Base-by-base conservation (phyloP, 306 rosid species). In the Pyrus pyrifolia region DNA sequence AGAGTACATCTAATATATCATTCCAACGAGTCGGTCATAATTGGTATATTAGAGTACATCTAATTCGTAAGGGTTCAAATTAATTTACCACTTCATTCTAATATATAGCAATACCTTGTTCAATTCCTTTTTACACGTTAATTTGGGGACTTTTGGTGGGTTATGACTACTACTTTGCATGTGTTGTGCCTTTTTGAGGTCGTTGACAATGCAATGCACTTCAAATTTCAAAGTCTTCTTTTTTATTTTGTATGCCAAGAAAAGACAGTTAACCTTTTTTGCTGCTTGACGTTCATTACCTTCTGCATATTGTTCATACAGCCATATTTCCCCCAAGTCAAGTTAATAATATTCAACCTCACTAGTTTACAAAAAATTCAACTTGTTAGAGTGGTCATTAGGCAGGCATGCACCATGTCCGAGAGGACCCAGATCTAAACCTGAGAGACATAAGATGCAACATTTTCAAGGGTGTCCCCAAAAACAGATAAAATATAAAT, bases 381-480 rank as follows among this genome's bases (percentile, higher is more conserved):
- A 40, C 45, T 62, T 18, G 21, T 15, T 49, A 49, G 18, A 49
- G 55, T 15, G 55, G 21, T 15, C 21, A 49, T 49, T 15, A 49
- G 57, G 70, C 29, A 49, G 57, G 70, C 29, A 30, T 30, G 74
- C 74, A 69, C 81, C 79, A 68, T 30, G 73, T 61, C 33, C 69
- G 60, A 61, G 45, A 61, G 69, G 85, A 71, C 78, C 79, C 63
- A 65, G 52, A 81, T 74, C 82, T 25, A 61, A 25, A 75, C 59
- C 74, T 15, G 83, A 73, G 84, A 57, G 87, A 84, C 92, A 88
- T 75, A 45, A 83, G 79, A 85, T 81, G 85, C 91, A 88, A 81
- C 87, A 81, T 33, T 86, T 88, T 85, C 92, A 83, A 90, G 88
- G 44, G 74, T 83, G 90, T 90, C 87, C 71, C 94, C 85, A 11